These are phyloP conservation scores for Diaporthe aspalathi DNA, from an alignment of 2,329 filamentous ascomycete genomes.

Conservation along the genomic window DNA sequence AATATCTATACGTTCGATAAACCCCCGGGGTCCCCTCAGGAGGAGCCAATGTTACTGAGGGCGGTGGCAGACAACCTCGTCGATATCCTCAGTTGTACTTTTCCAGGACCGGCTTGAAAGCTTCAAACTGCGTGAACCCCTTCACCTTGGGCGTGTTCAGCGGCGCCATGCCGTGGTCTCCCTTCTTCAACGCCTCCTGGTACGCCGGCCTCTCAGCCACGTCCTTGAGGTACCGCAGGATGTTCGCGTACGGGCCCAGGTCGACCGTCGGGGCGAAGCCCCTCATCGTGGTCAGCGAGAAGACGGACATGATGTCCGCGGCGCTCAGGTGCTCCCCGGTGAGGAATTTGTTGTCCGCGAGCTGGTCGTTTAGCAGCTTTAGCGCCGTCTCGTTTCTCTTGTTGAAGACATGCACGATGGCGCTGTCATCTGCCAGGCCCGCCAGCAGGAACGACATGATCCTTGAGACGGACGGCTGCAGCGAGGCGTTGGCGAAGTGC, in stretches of 20 bases:
- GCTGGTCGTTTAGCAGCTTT: slow-evolving; percentile 58
- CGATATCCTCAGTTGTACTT: not conserved
- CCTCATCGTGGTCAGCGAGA: slow-evolving; percentile 70
- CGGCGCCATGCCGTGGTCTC: slow-evolving; percentile 58
- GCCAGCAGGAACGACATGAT: slow-evolving; percentile 52
- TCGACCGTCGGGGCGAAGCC: slow-evolving; percentile 57
- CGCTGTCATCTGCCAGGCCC: slow-evolving; percentile 44
- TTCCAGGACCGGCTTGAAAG: slow-evolving; percentile 11
- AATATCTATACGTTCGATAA: too few species aligned
- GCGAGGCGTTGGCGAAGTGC: slow-evolving; percentile 62
- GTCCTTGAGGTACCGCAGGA: slow-evolving; percentile 59
- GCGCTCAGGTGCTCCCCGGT: slow-evolving; percentile 71
- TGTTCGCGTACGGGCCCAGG: slow-evolving; percentile 54
- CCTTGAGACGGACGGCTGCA: slow-evolving; percentile 30
- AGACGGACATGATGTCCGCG: slow-evolving; percentile 74
- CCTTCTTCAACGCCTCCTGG: slow-evolving; percentile 58
- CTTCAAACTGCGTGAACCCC: slow-evolving; percentile 29
- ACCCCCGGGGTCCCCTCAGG: not conserved
- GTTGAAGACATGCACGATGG: slow-evolving; percentile 46
- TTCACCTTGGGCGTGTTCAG: slow-evolving; percentile 36
- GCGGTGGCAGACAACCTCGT: too few species aligned
- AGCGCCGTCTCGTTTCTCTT: slow-evolving; percentile 48
- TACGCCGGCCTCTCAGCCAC: slow-evolving; percentile 59
- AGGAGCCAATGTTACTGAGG: too few species aligned
- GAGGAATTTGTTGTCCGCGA: slow-evolving; percentile 63